phyloP scores from a whole-genome alignment of 139 green algal genomes.

The Auxenochlorella pyrenoidosa region DNA sequence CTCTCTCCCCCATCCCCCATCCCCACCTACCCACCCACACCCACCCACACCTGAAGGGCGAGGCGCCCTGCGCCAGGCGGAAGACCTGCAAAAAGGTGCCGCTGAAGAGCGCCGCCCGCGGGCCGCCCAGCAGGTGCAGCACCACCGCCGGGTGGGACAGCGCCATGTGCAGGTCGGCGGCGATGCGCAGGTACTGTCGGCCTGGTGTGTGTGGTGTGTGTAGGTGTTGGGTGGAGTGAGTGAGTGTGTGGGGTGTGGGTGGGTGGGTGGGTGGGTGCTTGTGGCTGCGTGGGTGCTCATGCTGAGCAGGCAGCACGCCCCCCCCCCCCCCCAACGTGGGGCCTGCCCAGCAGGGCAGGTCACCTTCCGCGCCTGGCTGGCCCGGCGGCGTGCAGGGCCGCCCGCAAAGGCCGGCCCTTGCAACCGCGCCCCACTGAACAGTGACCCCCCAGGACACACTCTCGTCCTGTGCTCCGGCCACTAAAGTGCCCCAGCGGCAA shows the following conservation, averaged over 20 bases:
- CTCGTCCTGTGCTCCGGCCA: neutral
- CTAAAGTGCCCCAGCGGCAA: neutral
- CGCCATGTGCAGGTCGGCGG: slow-evolving; percentile 45
- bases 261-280: too few relatives aligned
- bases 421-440: neutral
- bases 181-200: slow-evolving; percentile 42
- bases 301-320: too few relatives aligned
- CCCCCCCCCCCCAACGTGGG: too few relatives aligned
- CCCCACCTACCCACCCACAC: too few relatives aligned
- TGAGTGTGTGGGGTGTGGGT: neutral
- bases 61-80: slow-evolving; percentile 17
- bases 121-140: slow-evolving; percentile 35
- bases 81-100: slow-evolving; percentile 10
- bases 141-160: slow-evolving; percentile 35
- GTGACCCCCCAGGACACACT: neutral
- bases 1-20: too few relatives aligned
- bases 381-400: too few relatives aligned
- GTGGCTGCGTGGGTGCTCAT: too few relatives aligned
- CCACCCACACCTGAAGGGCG: slow-evolving; percentile 9
- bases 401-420: too few relatives aligned
- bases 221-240: neutral
- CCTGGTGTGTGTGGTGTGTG: neutral
- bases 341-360: too few relatives aligned
- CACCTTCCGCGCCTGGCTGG: too few relatives aligned
- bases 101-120: neutral